These are phyloP conservation scores for Salicornia ramosissima DNA, from an alignment of 148 eudicot species.

Conservation along the genomic window DNA sequence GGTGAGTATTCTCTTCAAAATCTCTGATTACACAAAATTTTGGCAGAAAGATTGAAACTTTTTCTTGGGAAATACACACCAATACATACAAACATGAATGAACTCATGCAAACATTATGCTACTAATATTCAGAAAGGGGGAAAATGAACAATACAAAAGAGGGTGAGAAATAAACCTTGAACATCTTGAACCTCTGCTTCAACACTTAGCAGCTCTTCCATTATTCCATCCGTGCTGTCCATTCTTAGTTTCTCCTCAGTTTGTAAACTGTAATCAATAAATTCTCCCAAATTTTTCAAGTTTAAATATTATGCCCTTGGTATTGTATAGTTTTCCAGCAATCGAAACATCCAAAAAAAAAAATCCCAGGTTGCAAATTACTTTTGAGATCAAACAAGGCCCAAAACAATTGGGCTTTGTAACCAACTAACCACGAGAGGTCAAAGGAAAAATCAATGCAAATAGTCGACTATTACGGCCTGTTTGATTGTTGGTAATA, in stretches of 20 bases:
- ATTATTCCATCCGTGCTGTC: constrained; percentile 40
- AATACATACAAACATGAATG: background rate
- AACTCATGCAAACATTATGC: background rate
- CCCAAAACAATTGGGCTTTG: no score
- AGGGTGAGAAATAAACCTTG: constrained; percentile 44
- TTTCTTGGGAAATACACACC: background rate
- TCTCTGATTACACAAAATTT: background rate
- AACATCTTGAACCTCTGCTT: constrained; percentile 69
- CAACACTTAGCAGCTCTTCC: constrained; percentile 59
- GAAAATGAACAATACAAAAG: background rate
- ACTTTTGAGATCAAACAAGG: no score
- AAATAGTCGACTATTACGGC: no score
- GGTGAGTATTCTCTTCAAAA: background rate
- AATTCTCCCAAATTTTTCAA: no score
- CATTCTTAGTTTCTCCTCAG: constrained; percentile 17
- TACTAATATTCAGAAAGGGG: background rate
- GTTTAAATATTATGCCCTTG: no score
- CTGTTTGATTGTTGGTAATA: no score
- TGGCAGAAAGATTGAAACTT: background rate
- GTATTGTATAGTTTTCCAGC: no score
- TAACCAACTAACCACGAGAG: no score
- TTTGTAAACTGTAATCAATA: background rate
- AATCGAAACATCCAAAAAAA: no score
- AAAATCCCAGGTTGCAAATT: no score
- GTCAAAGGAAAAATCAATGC: no score